These are phyloP conservation scores for Cryptosporidium ryanae DNA, from an alignment of 169 alveolate species.

Conservation along the genomic window DNA sequence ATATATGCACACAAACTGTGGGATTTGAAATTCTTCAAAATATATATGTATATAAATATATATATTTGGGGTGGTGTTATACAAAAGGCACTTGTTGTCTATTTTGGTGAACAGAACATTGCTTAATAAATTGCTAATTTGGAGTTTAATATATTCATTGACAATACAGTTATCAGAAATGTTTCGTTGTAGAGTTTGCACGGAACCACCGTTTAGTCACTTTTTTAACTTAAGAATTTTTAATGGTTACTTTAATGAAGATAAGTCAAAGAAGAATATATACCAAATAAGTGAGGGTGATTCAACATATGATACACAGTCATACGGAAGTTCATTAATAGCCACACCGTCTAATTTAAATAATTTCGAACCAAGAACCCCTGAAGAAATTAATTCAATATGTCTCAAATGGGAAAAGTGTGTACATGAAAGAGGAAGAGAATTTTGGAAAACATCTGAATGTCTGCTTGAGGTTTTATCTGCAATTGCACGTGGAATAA, in stretches of 20 bases:
- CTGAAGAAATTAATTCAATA: conserved; percentile 87
- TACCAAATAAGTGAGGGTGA: conserved; percentile 64
- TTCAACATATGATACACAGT: conserved; percentile 56
- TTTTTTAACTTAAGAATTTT: conserved; percentile 63
- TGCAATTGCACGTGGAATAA: conserved; percentile 86
- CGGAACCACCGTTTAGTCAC: conserved; percentile 72
- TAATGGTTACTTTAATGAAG: conserved; percentile 61
- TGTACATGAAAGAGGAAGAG: conserved; percentile 91
- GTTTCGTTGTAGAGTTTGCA: conserved; percentile 73
- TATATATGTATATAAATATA: neutral
- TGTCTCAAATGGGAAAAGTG: conserved; percentile 91
- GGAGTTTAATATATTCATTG: too few species aligned
- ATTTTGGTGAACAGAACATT: too few species aligned
- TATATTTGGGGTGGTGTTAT: neutral
- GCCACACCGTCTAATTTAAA: conserved; percentile 55
- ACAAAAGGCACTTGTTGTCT: neutral
- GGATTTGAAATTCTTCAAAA: too few species aligned
- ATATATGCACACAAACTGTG: too few species aligned
- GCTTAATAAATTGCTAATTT: too few species aligned
- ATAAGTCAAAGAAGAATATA: conserved; percentile 18
- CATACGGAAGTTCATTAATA: conserved; percentile 70
- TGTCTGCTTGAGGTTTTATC: conserved; percentile 81
- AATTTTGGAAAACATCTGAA: conserved; percentile 88
- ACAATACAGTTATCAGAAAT: neutral
- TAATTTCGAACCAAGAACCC: conserved; percentile 83